Evolutionary conservation across 169 alveolate species (phyloP), one percentile per base, ranked within the genome.

Genomic region (Plasmodium gonderi): DNA sequence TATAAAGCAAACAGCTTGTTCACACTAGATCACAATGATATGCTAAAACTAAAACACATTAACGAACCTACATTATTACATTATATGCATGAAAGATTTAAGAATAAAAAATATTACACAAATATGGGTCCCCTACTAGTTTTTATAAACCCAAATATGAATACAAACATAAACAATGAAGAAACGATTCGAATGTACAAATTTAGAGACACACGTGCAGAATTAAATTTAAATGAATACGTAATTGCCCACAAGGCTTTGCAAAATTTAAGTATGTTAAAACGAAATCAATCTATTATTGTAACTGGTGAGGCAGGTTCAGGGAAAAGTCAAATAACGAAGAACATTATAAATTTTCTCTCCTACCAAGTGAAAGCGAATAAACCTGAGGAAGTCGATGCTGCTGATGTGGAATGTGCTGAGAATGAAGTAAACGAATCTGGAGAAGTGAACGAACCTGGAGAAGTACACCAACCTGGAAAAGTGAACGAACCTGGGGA

Each of bases 231-330:
- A 29, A 82, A 82, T 69, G 92, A 68, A 26, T 87, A 87, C 26
- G 8, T 31, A 26, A 77, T 87, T 75, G 85, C 69, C 9, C 54
- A 11, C 29, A 75, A 11, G 14, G 93, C 93, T 31, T 17, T 87
- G 4, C 65, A 44, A 14, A 75, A 87, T 75, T 26, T 87, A 64
- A 74, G 33, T 45, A 23, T 20, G 4, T 87, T 87, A 87, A 87
- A 76, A 54, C 20, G 74, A 47, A 98, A 96, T 80, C 98, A 98
- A 79, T 95, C 98, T 36, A 96, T 98, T 23, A 97, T 98, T 42
- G 97, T 98, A 49, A 96, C 99, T 3, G 99, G 99, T 3, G 99
- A 97, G 94, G 95, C 98, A 79, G 99, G 99, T 9, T 98, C 99
- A 9, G 99, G 99, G 6, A 98, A 97, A 93, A 97, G 99, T 20